Percentiles rank a stretch among this genome's conserved stretches.
These are phyloP conservation scores for Pseudomassariella vexata DNA, from an alignment of 2,329 filamentous ascomycete species.

Conservation along the genomic window DNA sequence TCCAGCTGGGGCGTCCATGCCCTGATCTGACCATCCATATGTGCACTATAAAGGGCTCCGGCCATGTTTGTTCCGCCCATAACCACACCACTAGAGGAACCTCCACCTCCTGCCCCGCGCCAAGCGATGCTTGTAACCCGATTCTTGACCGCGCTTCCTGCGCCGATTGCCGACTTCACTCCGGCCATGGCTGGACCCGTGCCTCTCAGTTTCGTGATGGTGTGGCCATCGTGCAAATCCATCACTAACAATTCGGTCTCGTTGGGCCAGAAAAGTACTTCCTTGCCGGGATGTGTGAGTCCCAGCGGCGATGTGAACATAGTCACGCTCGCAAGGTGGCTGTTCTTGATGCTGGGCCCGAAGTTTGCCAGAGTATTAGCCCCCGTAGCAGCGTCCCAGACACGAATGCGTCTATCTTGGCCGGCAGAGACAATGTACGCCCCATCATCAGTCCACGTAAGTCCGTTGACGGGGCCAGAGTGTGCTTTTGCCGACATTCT, in stretches of 20 bases:
- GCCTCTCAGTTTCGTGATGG: constrained; percentile 66
- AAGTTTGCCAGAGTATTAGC: constrained; percentile 87
- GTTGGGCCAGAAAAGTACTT: constrained; percentile 77
- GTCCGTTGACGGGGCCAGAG: constrained; percentile 73
- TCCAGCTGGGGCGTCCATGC: constrained; percentile 64
- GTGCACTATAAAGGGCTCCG: constrained; percentile 68
- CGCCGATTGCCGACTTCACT: constrained; percentile 32
- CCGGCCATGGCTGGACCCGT: constrained; percentile 49
- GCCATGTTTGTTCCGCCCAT: constrained; percentile 49
- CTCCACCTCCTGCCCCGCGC: constrained; percentile 57
- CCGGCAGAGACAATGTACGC: constrained; percentile 72
- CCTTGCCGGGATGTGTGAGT: constrained; percentile 48
- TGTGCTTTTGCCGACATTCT: constrained; percentile 62
- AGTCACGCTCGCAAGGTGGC: constrained; percentile 52
- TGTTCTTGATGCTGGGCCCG: constrained; percentile 74
- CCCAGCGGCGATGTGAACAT: constrained; percentile 60
- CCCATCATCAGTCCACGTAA: constrained; percentile 80
- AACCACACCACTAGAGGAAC: constrained; percentile 51
- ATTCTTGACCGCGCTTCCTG: constrained; percentile 54
- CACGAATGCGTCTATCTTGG: constrained; percentile 76
- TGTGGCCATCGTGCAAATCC: constrained; percentile 69
- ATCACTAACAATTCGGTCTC: constrained; percentile 74
- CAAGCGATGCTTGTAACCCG: constrained; percentile 73
- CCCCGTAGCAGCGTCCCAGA: constrained; percentile 78
- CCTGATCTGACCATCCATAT: constrained; percentile 77